Evolutionary conservation across 352 stramenopile genomes (phyloP), one percentile per base, ranked within the genome.

Genomic region (Phytophthora capsici): DNA sequence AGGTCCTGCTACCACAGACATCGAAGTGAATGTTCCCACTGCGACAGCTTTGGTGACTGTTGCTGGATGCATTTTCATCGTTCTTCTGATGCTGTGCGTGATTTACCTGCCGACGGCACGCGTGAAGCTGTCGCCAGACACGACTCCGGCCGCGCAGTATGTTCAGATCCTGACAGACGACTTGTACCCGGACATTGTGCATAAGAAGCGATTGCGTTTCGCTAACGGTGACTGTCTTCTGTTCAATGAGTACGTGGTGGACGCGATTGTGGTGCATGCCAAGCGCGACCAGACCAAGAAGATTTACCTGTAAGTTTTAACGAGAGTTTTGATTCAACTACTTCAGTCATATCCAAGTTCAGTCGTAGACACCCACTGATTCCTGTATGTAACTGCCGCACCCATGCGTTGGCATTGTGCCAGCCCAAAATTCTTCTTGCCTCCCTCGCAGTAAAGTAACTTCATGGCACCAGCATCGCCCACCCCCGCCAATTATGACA

Each of bases 101-200:
- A 75, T 91, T 56, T 68, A 74, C 28, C 38, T 84, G 13, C 82
- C 82, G 1, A 87, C 78, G 13, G 44, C 71, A 3, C 78, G 82
- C 19, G 80, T 89, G 16, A 83, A 84, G 38, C 53, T 88, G 32
- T 79, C 67, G 3, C 80, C 82, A 14, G 78, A 89, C 57, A 89
- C 80, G 38, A 91, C 82, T 4, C 76, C 80, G 8, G 82, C 78
- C 1, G 78, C 80, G 6, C 78, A 89, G 52, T 91, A 89, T 38
- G 78, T 91, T 22, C 75, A 89, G 58, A 87, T 91, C 43, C 69
- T 89, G 38, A 91, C 82, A 6, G 82, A 91, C 55, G 80, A 91
- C 51, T 54, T 86, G 58, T 91, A 91, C 37, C 82, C 82, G 0
- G 75, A 89, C 32, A 38, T 88, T 26, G 80, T 91, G 22, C 77